Conservation (phyloP, 2,329 filamentous ascomycete genomes). For the Neophaeococcomyces mojaviensis region DNA sequence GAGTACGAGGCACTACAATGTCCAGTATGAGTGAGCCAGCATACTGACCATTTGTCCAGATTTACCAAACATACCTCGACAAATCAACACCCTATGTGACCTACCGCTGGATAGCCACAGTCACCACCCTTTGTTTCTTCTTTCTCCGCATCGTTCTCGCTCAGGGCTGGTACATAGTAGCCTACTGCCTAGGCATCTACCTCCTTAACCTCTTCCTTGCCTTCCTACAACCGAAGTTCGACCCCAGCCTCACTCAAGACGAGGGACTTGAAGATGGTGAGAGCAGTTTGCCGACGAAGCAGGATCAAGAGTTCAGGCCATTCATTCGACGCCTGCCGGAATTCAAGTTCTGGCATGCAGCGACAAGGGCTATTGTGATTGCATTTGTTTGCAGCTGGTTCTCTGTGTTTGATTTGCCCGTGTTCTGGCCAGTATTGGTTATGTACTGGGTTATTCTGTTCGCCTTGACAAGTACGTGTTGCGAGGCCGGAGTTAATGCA, state of each 20-base stretch:
- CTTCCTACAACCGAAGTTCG: slow-evolving; percentile 97
- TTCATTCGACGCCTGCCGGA: slow-evolving; percentile 94
- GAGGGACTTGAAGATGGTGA: slow-evolving; percentile 94
- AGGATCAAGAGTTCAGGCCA: slow-evolving; percentile 94
- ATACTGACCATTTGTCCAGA: slow-evolving; percentile 44
- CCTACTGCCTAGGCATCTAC: slow-evolving; percentile 96
- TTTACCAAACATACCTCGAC: slow-evolving; percentile 91
- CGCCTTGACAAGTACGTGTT: slow-evolving; percentile 75
- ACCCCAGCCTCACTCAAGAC: slow-evolving; percentile 90
- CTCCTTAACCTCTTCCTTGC: slow-evolving; percentile 98
- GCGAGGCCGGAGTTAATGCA: slow-evolving; percentile 4
- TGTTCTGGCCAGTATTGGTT: slow-evolving; percentile 97
- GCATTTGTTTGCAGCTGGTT: slow-evolving; percentile 88
- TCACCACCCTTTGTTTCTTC: slow-evolving; percentile 66
- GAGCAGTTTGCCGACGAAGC: slow-evolving; percentile 74
- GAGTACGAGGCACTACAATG: slow-evolving; percentile 28
- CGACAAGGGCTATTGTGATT: slow-evolving; percentile 77
- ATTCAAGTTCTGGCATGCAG: slow-evolving; percentile 99
- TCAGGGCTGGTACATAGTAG: slow-evolving; percentile 99
- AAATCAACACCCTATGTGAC: slow-evolving; percentile 81
- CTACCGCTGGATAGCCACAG: slow-evolving; percentile 89
- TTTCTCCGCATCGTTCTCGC: slow-evolving; percentile 82
- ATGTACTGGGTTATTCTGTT: slow-evolving; percentile 99
- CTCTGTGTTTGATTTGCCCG: slow-evolving; percentile 87
- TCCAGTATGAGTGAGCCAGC: background rate